Conservation (phyloP, 2,329 filamentous ascomycete species). For the Fusarium marasasianum region DNA sequence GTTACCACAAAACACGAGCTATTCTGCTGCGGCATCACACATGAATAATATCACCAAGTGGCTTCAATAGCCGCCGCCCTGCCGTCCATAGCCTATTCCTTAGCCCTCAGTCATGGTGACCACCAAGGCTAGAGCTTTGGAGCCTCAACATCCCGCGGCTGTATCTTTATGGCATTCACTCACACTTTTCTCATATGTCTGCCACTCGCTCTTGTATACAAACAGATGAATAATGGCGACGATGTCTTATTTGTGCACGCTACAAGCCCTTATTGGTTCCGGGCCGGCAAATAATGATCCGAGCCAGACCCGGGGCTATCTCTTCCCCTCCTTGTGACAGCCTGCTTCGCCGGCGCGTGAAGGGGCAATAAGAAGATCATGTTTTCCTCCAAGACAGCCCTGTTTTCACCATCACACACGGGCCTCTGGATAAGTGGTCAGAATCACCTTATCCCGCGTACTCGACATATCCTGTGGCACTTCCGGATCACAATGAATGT, state of each 20-base stretch:
- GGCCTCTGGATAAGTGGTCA: not conserved
- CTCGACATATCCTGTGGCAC: slow-evolving; percentile 4
- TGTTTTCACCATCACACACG: not conserved
- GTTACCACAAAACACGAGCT: slow-evolving; percentile 28
- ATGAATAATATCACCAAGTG: not conserved
- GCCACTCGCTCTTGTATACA: not conserved
- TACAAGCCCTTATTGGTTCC: slow-evolving; percentile 11
- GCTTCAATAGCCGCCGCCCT: slow-evolving; percentile 9
- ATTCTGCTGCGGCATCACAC: not conserved
- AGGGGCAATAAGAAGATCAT: not conserved
- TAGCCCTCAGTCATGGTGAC: not conserved
- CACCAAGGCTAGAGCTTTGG: not conserved
- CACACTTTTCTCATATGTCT: not conserved
- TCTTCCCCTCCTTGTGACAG: slow-evolving; percentile 8
- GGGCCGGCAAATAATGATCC: slow-evolving; percentile 29
- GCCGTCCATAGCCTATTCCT: not conserved
- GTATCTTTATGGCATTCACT: not conserved
- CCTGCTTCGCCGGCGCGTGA: not conserved
- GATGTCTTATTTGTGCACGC: not conserved
- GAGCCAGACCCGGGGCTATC: slow-evolving; percentile 26
- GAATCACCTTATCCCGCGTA: slow-evolving; percentile 5
- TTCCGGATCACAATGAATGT: slow-evolving; percentile 6
- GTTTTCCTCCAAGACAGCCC: not conserved
- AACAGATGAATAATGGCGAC: not conserved
- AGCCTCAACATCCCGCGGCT: slow-evolving; percentile 9